phyloP scores from a whole-genome alignment of 495 filamentous ascomycete species.

The Sporormia fimetaria region DNA sequence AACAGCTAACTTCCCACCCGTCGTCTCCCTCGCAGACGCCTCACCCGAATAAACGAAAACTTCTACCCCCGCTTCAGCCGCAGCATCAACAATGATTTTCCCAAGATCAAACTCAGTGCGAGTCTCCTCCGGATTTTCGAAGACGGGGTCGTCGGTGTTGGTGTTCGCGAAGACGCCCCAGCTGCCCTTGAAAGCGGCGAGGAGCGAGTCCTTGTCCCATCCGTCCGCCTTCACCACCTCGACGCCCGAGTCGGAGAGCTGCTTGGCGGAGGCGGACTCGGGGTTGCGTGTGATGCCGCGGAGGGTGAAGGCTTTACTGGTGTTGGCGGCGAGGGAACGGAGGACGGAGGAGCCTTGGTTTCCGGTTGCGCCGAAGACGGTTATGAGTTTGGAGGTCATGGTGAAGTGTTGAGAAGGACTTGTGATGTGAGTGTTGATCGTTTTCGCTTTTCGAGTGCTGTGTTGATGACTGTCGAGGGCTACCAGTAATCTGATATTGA shows the following conservation, averaged over 20 bases:
- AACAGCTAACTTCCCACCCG: conserved; percentile 22
- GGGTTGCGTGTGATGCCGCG: conserved; percentile 20
- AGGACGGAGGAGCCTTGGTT: conserved; percentile 16
- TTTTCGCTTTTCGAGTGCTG: too few relatives aligned
- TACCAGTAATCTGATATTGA: too few relatives aligned
- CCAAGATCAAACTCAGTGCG: conserved; percentile 29
- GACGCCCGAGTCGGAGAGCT: conserved; percentile 8
- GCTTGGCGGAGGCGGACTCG: conserved; percentile 5
- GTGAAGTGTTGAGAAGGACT: too few relatives aligned
- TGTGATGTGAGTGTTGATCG: too few relatives aligned
- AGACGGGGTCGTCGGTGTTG: conserved; percentile 30
- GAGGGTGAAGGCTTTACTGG: conserved; percentile 4
- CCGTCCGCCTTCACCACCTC: conserved; percentile 20
- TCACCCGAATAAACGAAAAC: conserved; percentile 26
- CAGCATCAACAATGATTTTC: conserved; percentile 27
- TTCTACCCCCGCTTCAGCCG: conserved; percentile 22
- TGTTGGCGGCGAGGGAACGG: conserved; percentile 11
- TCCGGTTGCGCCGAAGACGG: conserved; percentile 17
- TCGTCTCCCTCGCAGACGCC: conserved; percentile 15
- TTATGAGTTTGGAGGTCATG: conserved; percentile 14
- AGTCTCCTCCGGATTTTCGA: conserved; percentile 15
- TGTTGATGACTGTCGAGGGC: too few relatives aligned
- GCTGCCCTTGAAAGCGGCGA: conserved; percentile 23
- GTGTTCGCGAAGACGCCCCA: conserved; percentile 33
- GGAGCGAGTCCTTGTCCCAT: conserved; percentile 25